Conservation (phyloP, 179 eudicot genomes). For the Vitellaria paradoxa region DNA sequence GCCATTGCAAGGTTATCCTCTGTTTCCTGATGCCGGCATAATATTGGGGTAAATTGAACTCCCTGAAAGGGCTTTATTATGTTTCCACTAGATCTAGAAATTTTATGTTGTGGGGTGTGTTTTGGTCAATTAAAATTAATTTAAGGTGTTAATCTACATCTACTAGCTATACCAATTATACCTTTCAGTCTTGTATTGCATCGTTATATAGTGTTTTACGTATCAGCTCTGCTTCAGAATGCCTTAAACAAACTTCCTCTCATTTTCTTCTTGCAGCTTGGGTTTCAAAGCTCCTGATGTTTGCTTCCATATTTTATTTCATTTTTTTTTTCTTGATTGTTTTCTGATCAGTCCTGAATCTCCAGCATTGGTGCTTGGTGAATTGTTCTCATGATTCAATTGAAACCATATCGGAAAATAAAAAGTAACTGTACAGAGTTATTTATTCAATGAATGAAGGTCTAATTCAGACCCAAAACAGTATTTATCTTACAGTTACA, state of each 20-base stretch:
- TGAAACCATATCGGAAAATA: background rate
- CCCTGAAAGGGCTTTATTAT: background rate
- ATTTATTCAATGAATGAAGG: conserved; percentile 5
- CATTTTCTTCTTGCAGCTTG: background rate
- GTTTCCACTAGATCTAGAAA: background rate
- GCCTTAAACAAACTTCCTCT: background rate
- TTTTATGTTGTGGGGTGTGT: background rate
- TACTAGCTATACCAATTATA: background rate
- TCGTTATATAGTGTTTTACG: background rate
- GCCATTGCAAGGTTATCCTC: background rate
- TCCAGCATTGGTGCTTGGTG: background rate
- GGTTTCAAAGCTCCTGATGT: background rate
- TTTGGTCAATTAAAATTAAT: background rate
- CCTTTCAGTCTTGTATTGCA: background rate
- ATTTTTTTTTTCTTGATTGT: background rate
- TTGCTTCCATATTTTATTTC: background rate
- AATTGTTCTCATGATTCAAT: background rate
- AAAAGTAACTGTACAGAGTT: background rate
- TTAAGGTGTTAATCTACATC: background rate
- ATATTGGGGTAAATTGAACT: background rate
- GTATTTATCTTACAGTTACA: background rate
- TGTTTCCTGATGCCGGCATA: conserved; percentile 7
- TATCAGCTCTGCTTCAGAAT: background rate
- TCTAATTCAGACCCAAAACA: conserved; percentile 20
- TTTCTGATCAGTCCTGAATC: background rate